Evolutionary conservation across 2,329 filamentous ascomycete genomes (phyloP), one percentile per base, ranked within the genome.

Genomic region (Colletotrichum sp.): DNA sequence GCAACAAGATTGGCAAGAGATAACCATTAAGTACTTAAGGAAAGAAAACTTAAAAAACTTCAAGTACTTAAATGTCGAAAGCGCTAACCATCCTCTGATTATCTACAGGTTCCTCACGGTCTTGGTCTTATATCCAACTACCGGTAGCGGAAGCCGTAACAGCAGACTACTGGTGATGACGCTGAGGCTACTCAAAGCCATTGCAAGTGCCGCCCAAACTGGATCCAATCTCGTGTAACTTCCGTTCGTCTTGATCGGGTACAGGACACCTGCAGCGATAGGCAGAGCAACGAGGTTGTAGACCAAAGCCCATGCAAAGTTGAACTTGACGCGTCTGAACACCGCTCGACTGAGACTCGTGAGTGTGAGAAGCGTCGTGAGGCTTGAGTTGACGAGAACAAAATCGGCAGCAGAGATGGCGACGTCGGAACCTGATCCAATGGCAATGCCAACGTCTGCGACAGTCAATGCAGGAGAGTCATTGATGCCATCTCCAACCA

Each of bases 401-500:
- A 98, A 98, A 59, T 93, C 93, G 1, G 95, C 95, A 39, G 93
- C 93, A 66, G 92, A 93, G 79, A 98, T 93, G 63, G 96, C 95
- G 34, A 98, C 93, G 83, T 98, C 95, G 60, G 93, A 95, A 72
- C 95, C 96, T 1, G 92, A 94, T 4, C 95, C 95, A 81, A 98
- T 93, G 70, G 95, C 95, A 77, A 98, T 94, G 79, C 94, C 95
- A 1, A 98, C 93, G 81, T 98, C 95, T 18, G 95, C 95, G n/a
- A 91, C 92, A 6, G 94, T 91, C 44, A 98, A 91, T 7, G 95
- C 95, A 0, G 95, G 95, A 0, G 95, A 93, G 86, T 98, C 95
- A 84, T 98, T 98, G 86, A 97, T 95, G 79, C 95, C 95, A 82
- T 98, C 95, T 72, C 95, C 95, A 9, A 97, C 93, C 92, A 98